Evolutionary conservation across 257 asterid genomes (phyloP), one percentile per base, ranked within the genome.

Genomic region (Ilex asprella): DNA sequence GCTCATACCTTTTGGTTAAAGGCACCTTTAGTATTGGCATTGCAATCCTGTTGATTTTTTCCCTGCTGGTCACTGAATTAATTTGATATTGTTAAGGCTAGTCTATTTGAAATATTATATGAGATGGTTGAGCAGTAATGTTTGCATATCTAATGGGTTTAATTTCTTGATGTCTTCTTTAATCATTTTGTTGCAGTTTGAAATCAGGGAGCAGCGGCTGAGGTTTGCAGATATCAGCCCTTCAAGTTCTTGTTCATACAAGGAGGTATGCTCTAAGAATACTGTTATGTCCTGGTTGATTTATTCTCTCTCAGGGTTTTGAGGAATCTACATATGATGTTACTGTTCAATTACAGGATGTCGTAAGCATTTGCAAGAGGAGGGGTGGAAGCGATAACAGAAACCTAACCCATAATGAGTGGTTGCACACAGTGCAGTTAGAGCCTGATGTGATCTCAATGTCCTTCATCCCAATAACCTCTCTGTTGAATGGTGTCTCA

Each of bases 381-480:
- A 89, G 97, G 71, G 99, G 99, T 68, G 99, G 99, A 72, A 81
- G 72, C 68, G 95, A 81, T 74, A 71, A 58, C 70, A 62, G 77
- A 68, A 80, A 65, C 76, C 55, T 93, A 69, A 53, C 78, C 60
- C 99, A 93, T 74, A 78, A 85, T 46, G 91, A 93, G 70, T 93
- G 97, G 99, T 71, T 89, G 61, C 95, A 87, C 59, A 86, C 96
- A 64, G 99, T 93, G 58, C 81, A 80, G 50, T 73, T 72, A 70
- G 99, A 93, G 74, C 99, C 99, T 60, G 99, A 93, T 79, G 96
- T 85, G 71, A 89, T 93, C 31, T 85, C 97, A 6, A 89, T 93
- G 99, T 82, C 97, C 71, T 89, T 93, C 74, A 84, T 89, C 66
- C 96, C 97, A 6, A 84, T 93, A 75, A 83, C 97, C 6, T 89